Evolutionary conservation across 108 stramenopile species (phyloP), one percentile per base, ranked within the genome.

Genomic region (Stephanodiscus triporus): DNA sequence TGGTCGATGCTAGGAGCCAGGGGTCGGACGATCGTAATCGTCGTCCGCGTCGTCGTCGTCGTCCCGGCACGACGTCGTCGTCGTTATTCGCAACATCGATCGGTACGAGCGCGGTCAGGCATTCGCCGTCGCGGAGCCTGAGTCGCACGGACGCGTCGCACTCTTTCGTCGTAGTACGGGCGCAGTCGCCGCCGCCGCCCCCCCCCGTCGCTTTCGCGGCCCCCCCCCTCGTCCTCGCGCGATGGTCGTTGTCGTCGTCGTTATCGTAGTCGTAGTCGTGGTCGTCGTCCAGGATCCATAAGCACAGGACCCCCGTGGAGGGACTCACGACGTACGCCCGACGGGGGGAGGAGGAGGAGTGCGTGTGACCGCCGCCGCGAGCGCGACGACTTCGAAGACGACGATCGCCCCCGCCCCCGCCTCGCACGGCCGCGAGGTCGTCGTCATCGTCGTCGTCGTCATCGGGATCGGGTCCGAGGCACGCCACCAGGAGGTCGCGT

Each of bases 61-160:
- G 65, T 67, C 14, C 9, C 14, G 59, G 22, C 24, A n/a, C n/a
- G 29, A 50, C 55, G n/a, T 13, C 40, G 43, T 22, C 23, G 34
- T 47, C n/a, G n/a, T n/a, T n/a, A n/a, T n/a, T n/a, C n/a, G n/a
- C n/a, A n/a, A n/a, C n/a, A n/a, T n/a, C 42, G 14, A 10, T 16
- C 24, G 29, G 32, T 0, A 34, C 32, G 1, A 77, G 29, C 3
- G 51, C 58, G 1, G 63, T 77, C 23, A 77, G 37, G n/a, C 0
- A 1, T 40, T 77, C 76, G 11, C 36, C 49, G 29, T 68, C 65
- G 11, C 40, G 14, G n/a, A 77, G 22, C 10, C 34, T 29, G 2
- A 77, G 36, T 2, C 68, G 62, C 14, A 77, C 32, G 2, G 62
- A 70, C 16, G 76, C 68, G 29, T 72, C 40, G 43, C 70, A 72